Evolutionary conservation across 345 rosid species (phyloP), one percentile per base, ranked within the genome.

Genomic region (Eucalyptus regnans): DNA sequence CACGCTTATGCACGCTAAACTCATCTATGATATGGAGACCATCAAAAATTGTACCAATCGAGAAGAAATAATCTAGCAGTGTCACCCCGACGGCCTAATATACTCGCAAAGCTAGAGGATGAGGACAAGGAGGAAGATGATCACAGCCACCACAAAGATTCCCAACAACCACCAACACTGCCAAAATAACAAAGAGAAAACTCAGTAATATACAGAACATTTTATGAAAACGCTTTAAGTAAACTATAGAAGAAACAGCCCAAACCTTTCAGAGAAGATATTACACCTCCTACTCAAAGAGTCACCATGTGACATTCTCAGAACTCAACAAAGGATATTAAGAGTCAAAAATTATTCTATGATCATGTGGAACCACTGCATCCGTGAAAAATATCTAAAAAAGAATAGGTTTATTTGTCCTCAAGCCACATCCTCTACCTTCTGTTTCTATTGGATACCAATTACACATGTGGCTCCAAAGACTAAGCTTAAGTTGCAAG

Each of bases 141-240:
- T 89, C 88, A 95, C 52, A 44, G 71, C 94, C 91, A 93, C 87
- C 79, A 93, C 90, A 27, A 93, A 58, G 89, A 94, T 88, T 86
- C 84, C 97, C 92, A 94, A 88, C 86, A 94, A 68, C 97, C 97
- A 95, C 97, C 97, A 95, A 83, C 97, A 95, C 97, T 95, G 95
- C 93, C 90, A 91, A 90, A 76, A 52, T n/a, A 52, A 87, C 58
- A 43, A 58, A 54, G 23, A 85, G 10, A 29, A 44, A 87, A 18
- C 12, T 51, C 23, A 89, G 43, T 17, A 25, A 60, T 62, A 27
- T 56, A 86, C 23, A 25, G 12, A 7, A 64, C 33, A 66, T 84
- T 37, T n/a, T 20, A 76, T 2, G 8, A 43, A 76, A 76, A 76
- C 9, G 1, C 84, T 41, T 76, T 33, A 54, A 54, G 66, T 33